Percentiles rank a stretch among this genome's conserved stretches.
These are phyloP conservation scores for Metarhizium album DNA, from an alignment of 2,329 filamentous ascomycete genomes.

Conservation along the genomic window DNA sequence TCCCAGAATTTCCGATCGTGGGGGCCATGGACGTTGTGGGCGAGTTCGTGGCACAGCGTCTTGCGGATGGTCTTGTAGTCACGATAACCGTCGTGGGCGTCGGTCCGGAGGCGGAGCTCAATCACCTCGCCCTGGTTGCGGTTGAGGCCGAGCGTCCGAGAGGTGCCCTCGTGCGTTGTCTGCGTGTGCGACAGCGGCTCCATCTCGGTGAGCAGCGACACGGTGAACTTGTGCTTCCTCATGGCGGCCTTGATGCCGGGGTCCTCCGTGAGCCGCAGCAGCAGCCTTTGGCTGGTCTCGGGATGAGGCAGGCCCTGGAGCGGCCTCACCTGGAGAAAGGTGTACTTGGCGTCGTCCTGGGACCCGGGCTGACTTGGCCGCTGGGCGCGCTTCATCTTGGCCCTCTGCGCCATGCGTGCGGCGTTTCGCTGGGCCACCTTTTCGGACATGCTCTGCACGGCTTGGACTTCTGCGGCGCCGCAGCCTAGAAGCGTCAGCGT, in stretches of 20 bases:
- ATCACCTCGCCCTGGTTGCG: conserved; percentile 82
- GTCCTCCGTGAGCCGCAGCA: conserved; percentile 69
- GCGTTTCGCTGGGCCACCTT: conserved; percentile 37
- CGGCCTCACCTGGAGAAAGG: conserved; percentile 68
- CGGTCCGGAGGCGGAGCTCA: conserved; percentile 80
- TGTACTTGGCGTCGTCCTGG: conserved; percentile 57
- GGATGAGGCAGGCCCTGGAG: conserved; percentile 70
- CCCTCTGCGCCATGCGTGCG: conserved; percentile 23
- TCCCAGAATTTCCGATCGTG: conserved; percentile 89
- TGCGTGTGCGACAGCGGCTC: conserved; percentile 73
- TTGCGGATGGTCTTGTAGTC: conserved; percentile 87
- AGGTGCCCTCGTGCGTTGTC: conserved; percentile 58
- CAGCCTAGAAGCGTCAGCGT: conserved; percentile 58
- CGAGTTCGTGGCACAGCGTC: conserved; percentile 89
- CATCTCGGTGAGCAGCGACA: conserved; percentile 89
- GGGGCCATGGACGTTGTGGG: conserved; percentile 77
- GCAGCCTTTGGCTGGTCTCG: conserved; percentile 56
- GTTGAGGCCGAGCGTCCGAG: conserved; percentile 75
- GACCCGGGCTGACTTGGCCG: conserved; percentile 4
- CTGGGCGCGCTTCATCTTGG: conserved; percentile 14
- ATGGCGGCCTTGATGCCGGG: conserved; percentile 77
- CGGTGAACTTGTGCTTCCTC: conserved; percentile 73
- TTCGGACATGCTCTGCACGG: conserved; percentile 38
- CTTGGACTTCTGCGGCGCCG: conserved; percentile 46
- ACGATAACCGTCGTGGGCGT: conserved; percentile 85